Evolutionary conservation across 2,329 filamentous ascomycete genomes (phyloP).

Genomic region (Penicillium sumatraense): DNA sequence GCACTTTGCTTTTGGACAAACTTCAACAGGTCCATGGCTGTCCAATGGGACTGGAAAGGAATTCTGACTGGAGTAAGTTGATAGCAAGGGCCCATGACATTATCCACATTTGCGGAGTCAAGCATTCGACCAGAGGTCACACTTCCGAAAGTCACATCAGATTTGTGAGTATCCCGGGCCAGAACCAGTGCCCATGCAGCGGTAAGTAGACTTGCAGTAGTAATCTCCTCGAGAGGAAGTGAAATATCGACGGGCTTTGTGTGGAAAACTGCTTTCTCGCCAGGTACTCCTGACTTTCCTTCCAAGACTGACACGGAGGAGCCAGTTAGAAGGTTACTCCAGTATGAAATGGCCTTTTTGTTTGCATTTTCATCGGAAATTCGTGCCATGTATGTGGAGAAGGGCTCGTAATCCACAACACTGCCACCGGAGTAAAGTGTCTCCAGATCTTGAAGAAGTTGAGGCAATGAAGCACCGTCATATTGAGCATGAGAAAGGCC

Average conservation of each 20-base stretch:
- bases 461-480: conserved; percentile 67
- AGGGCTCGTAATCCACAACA: conserved; percentile 41
- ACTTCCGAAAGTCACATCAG: conserved; percentile 66
- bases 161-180: conserved; percentile 52
- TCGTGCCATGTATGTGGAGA: conserved; percentile 46
- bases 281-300: conserved; percentile 18
- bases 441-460: conserved; percentile 62
- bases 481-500: conserved; percentile 70
- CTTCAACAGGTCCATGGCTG: conserved; percentile 53
- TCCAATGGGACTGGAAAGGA: conserved; percentile 54
- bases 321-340: conserved; percentile 59
- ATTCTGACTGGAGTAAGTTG: conserved; percentile 61
- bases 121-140: conserved; percentile 67
- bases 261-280: conserved; percentile 31
- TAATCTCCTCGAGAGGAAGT: conserved; percentile 57
- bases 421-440: conserved; percentile 49
- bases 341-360: conserved; percentile 53
- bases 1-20: conserved; percentile 59
- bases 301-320: conserved; percentile 50
- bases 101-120: conserved; percentile 56
- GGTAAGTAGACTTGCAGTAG: conserved; percentile 64
- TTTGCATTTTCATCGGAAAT: conserved; percentile 34
- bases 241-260: conserved; percentile 41
- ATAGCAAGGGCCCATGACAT: conserved; percentile 64
- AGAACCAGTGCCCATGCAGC: conserved; percentile 67